Evolutionary conservation across 2,329 filamentous ascomycete species (phyloP).

Genomic region (Verticillium alfalfae): DNA sequence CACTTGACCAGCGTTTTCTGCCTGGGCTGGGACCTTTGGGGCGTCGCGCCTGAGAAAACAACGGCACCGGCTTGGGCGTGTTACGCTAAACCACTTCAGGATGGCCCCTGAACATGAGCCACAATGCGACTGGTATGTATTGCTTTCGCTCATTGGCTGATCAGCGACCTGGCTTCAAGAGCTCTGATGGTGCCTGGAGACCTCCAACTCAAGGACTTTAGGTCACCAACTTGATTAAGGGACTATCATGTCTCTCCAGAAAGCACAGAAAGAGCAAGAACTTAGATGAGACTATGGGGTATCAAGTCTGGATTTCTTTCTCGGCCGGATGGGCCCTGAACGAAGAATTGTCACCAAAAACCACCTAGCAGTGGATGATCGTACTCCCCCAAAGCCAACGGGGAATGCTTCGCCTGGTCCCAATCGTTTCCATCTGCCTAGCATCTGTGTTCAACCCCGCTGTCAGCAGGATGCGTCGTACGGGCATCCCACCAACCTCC

Average conservation of each 20-base stretch:
- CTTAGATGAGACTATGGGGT: neutral
- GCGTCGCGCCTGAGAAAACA: neutral
- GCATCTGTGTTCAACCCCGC: no score
- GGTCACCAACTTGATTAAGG: neutral
- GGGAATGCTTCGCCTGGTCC: no score
- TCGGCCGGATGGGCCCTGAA: no score
- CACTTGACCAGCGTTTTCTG: slow-evolving; percentile 1
- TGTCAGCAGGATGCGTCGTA: no score
- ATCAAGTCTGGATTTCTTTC: no score
- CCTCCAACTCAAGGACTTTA: neutral
- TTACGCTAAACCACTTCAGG: neutral
- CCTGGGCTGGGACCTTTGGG: neutral
- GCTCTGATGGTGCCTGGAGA: neutral
- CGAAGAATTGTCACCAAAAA: no score
- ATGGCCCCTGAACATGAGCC: neutral
- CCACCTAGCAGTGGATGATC: no score
- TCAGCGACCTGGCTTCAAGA: neutral
- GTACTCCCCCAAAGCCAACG: no score
- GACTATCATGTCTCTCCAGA: neutral
- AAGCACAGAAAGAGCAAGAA: neutral
- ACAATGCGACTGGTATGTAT: neutral
- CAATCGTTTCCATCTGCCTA: no score
- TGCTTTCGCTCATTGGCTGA: neutral
- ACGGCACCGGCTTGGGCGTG: neutral
- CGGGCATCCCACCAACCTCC: no score